These are phyloP conservation scores for Earliella scabrosa DNA, from an alignment of 1,284 basidiomycete species.

Conservation along the genomic window DNA sequence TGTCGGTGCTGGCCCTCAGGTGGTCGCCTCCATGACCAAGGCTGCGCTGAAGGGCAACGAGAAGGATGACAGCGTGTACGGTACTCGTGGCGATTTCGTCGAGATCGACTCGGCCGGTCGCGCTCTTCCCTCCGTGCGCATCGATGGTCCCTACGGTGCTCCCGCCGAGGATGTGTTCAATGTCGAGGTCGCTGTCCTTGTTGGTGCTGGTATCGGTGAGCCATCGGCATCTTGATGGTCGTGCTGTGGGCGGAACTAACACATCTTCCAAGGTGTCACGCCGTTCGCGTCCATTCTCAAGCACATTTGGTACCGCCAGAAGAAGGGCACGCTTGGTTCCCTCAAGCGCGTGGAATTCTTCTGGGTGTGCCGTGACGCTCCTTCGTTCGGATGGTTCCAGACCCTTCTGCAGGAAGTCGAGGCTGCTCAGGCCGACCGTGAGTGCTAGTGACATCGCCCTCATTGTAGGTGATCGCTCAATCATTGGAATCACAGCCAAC, in stretches of 20 bases:
- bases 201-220: conserved; percentile 89
- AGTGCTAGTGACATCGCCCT: conserved; percentile 38
- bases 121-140: conserved; percentile 71
- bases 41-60: conserved; percentile 76
- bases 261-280: conserved; percentile 62
- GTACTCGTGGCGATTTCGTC: conserved; percentile 74
- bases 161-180: conserved; percentile 91
- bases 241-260: not conserved
- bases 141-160: conserved; percentile 89
- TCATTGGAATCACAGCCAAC: conserved; percentile 56
- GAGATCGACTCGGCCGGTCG: conserved; percentile 66
- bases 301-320: conserved; percentile 92
- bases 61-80: conserved; percentile 50
- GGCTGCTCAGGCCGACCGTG: conserved; percentile 81
- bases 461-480: conserved; percentile 7
- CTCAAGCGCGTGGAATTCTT: conserved; percentile 89
- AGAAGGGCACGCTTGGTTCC: conserved; percentile 71
- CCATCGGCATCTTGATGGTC: too few relatives aligned
- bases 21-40: conserved; percentile 75
- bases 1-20: conserved; percentile 78
- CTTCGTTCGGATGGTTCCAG: conserved; percentile 95
- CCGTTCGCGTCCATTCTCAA: conserved; percentile 92
- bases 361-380: conserved; percentile 88
- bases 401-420: conserved; percentile 84
- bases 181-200: conserved; percentile 81